Evolutionary conservation across 164 flowering plant genomes (phyloP).

Genomic region (Akebia trifoliata): DNA sequence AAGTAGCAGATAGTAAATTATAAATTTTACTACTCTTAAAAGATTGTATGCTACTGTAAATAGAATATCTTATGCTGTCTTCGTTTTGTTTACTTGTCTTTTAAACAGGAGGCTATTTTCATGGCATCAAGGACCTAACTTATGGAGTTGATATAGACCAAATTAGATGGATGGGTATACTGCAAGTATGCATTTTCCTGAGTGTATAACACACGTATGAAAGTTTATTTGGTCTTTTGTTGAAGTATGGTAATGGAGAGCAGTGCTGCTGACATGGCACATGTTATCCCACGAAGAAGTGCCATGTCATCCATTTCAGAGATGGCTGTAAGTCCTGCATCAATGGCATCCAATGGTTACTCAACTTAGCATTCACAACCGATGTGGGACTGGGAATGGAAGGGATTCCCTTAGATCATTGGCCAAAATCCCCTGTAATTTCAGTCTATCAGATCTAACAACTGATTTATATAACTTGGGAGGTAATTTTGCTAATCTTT

Average conservation of each 20-base stretch:
- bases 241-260: conserved; percentile 49
- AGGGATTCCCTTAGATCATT: conserved; percentile 74
- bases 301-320: conserved; percentile 82
- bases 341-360: conserved; percentile 87
- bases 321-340: conserved; percentile 89
- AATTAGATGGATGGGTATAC: too few relatives aligned
- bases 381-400: conserved; percentile 68
- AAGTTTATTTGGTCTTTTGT: conserved; percentile 7
- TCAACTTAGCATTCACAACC: conserved; percentile 78
- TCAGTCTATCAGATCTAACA: conserved; percentile 90
- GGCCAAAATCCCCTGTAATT: conserved; percentile 88
- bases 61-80: too few relatives aligned
- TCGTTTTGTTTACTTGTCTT: too few relatives aligned
- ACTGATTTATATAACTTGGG: conserved; percentile 85
- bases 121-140: too few relatives aligned
- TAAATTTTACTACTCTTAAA: too few relatives aligned
- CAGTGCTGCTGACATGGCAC: conserved; percentile 39
- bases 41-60: too few relatives aligned
- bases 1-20: too few relatives aligned
- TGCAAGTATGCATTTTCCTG: too few relatives aligned
- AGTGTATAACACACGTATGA: too few relatives aligned
- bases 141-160: too few relatives aligned
- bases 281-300: conserved; percentile 47
- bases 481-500: conserved; percentile 39
- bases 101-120: too few relatives aligned